These are phyloP conservation scores for Sanghuangporus sanghuang DNA, from an alignment of 1,284 basidiomycete genomes.

Conservation along the genomic window DNA sequence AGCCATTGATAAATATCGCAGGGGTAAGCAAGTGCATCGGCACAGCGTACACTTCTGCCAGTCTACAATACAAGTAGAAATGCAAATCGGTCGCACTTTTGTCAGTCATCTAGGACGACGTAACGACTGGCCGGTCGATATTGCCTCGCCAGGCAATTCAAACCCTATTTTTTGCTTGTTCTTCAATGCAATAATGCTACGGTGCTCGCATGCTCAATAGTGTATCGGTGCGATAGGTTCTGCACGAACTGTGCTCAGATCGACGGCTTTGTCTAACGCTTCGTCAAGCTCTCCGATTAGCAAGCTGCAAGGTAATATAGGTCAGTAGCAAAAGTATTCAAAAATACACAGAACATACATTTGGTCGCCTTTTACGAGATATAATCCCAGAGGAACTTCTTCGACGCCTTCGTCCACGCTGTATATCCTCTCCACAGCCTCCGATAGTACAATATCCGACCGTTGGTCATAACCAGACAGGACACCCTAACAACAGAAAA, in stretches of 20 bases:
- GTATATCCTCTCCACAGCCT: conserved; percentile 88
- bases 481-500: conserved; percentile 55
- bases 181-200: neutral
- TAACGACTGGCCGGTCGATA: neutral
- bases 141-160: neutral
- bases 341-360: conserved; percentile 55
- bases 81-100: neutral
- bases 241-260: conserved; percentile 77
- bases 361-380: conserved; percentile 96
- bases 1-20: neutral
- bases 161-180: neutral
- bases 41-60: neutral
- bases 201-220: conserved; percentile 38
- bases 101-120: neutral
- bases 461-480: conserved; percentile 90
- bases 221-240: conserved; percentile 83
- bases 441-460: conserved; percentile 89
- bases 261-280: conserved; percentile 74
- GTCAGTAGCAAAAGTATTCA: neutral
- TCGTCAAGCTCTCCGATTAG: conserved; percentile 91
- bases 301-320: conserved; percentile 43
- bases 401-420: conserved; percentile 89
- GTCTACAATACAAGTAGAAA: neutral
- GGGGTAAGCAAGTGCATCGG: neutral
- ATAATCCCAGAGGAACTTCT: conserved; percentile 92